A percentile compares a stretch with the other conserved stretches of the same genome.
Conservation (phyloP, 1,139 yeast species). For the Sugiyamaella neomexicana region DNA sequence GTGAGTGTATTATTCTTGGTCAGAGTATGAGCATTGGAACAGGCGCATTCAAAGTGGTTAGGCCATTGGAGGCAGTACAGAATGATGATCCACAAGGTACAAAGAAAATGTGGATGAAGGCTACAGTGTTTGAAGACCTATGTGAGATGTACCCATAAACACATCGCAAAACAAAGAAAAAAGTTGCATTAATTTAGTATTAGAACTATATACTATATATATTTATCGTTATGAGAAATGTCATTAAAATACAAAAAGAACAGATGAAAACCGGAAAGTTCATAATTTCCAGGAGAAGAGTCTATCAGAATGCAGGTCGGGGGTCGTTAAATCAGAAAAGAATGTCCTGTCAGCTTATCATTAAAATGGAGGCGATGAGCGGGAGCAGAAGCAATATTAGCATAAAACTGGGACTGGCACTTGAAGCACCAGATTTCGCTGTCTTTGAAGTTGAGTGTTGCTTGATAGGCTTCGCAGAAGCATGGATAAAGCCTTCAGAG, state of each 20-base stretch:
- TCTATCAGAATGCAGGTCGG: conserved; percentile 15
- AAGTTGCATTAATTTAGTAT: not conserved
- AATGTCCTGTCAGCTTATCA: not conserved
- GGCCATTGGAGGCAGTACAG: conserved; percentile 33
- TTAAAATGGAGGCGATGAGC: conserved; percentile 4
- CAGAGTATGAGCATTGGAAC: conserved; percentile 98
- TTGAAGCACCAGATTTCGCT: conserved; percentile 9
- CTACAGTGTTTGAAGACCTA: conserved; percentile 35
- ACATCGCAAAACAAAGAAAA: not conserved
- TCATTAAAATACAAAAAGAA: conserved; percentile 1
- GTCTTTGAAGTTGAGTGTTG: conserved; percentile 7
- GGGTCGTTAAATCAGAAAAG: not conserved
- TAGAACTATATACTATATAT: not conserved
- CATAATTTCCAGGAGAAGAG: not conserved
- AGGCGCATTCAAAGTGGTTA: conserved; percentile 80
- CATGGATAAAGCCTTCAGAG: conserved; percentile 26
- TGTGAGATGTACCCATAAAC: conserved; percentile 20
- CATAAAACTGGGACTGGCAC: conserved; percentile 2
- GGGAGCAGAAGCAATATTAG: conserved; percentile 5
- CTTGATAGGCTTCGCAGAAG: conserved; percentile 24
- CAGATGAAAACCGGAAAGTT: conserved; percentile 6
- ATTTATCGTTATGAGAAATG: conserved; percentile 3
- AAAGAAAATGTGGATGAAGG: conserved; percentile 23
- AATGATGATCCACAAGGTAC: not conserved
- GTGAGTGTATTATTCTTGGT: conserved; percentile 96